Evolutionary conservation across 768 basidiomycete genomes (phyloP), one percentile per base, ranked within the genome.

Genomic region (Gloeophyllum trabeum): DNA sequence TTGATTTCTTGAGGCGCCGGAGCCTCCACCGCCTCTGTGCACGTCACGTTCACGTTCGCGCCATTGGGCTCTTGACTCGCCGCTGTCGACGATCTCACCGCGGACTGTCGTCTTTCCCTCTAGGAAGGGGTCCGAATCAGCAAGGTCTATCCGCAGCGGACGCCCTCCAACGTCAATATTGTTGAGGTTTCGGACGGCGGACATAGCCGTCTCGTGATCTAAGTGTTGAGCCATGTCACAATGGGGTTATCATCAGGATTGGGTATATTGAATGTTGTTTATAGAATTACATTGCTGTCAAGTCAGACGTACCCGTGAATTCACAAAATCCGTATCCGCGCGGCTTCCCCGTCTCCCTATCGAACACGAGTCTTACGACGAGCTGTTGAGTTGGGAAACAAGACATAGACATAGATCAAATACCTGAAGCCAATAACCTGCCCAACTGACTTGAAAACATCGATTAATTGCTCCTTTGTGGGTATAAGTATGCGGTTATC

Each of bases 181-280:
- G 61, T 96, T 91, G 39, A 99, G 75, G 56, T 98, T 99, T 53
- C 96, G 81, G 13, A 99, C 90, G 38, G 96, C 96, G 40, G 91
- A 94, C 20, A 77, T 62, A 5, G 96, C 96, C 19, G 96, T 98
- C 62, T 96, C 93, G 59, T 94, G 88, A 62, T 99, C 96, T 86
- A 60, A 50, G 47, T 38, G 20, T 37, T 37, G 7, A 21, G 20
- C 20, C 7, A 13, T 37, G 10, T 37, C 10, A 21, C 13, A 37
- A 37, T 10, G 10, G 36, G 10, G 28, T 32, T 32, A 16, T 32
- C 10, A 32, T 32, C 16, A 10, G 28, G 10, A 32, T 10, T 32
- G 28, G 28, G 28, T 10, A 32, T 32, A 16, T 12, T 21, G 20
- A 21, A 37, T 37, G 7, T 19, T 12, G 20, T 13, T 37, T 19